Conservation (phyloP, 345 rosid species). For the Luvunga scandens region DNA sequence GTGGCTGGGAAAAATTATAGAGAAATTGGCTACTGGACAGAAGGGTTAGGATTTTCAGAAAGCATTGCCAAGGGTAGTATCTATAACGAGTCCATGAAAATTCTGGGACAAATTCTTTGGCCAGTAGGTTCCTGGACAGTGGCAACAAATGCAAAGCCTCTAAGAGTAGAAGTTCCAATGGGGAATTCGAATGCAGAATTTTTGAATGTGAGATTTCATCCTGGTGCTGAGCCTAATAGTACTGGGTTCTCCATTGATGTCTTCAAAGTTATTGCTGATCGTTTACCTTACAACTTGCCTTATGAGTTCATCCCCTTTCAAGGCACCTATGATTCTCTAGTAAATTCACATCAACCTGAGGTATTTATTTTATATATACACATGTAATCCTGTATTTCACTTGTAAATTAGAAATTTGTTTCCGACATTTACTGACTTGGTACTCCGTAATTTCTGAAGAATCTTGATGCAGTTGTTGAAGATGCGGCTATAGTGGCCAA, state of each 20-base stretch:
- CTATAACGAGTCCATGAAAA: slow-evolving; percentile 13
- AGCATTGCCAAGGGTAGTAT: not conserved
- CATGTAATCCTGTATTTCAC: not conserved
- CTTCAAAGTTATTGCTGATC: slow-evolving; percentile 8
- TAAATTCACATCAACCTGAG: slow-evolving; percentile 1
- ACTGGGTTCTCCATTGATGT: slow-evolving; percentile 17
- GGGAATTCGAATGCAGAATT: slow-evolving; percentile 14
- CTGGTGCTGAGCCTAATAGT: slow-evolving; percentile 5
- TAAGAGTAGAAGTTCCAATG: slow-evolving; percentile 22
- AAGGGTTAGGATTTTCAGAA: slow-evolving; percentile 22
- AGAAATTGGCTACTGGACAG: slow-evolving; percentile 25
- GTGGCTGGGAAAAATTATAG: slow-evolving; percentile 17
- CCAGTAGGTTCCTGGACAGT: slow-evolving; percentile 17
- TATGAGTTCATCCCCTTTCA: slow-evolving; percentile 1
- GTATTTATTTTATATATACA: not conserved
- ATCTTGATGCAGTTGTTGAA: slow-evolving; percentile 25
- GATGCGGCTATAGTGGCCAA: slow-evolving; percentile 26
- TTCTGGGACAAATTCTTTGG: slow-evolving; percentile 25
- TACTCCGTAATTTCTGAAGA: not conserved
- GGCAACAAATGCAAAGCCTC: not conserved
- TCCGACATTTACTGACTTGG: too few species aligned
- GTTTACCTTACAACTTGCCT: slow-evolving; percentile 13
- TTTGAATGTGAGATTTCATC: slow-evolving; percentile 6
- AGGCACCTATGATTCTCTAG: slow-evolving; percentile 23
- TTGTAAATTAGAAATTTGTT: not conserved